Conservation (phyloP, 2,329 filamentous ascomycete genomes). For the Aspergillus hortae region DNA sequence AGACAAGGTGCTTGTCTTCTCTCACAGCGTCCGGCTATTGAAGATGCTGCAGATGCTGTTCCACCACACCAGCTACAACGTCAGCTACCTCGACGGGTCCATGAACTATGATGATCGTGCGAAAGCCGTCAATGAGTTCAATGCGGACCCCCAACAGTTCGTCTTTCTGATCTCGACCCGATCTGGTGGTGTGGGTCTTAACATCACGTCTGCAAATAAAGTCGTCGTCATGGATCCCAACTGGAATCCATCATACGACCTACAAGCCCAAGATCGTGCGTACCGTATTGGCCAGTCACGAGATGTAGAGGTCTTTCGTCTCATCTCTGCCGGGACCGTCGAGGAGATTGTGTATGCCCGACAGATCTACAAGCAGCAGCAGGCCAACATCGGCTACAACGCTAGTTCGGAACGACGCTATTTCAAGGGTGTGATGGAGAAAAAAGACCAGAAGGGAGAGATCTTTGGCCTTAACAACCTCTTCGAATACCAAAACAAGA, state of each 20-base stretch:
- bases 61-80: constrained; percentile 80
- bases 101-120: constrained; percentile 81
- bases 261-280: constrained; percentile 93
- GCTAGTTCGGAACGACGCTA: constrained; percentile 90
- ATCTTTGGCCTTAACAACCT: constrained; percentile 89
- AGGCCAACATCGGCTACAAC: constrained; percentile 95
- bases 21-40: constrained; percentile 81
- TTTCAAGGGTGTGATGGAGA: constrained; percentile 89
- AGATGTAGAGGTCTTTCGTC: constrained; percentile 91
- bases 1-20: constrained; percentile 94
- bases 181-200: constrained; percentile 88
- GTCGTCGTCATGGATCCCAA: constrained; percentile 96
- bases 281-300: constrained; percentile 92
- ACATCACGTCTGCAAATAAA: constrained; percentile 97
- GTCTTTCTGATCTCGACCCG: constrained; percentile 94
- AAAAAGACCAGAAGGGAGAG: constrained; percentile 78
- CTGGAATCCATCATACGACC: constrained; percentile 93
- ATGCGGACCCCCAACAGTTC: constrained; percentile 79
- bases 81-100: constrained; percentile 84
- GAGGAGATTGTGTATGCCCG: constrained; percentile 96
- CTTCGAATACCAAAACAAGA: constrained; percentile 75
- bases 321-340: constrained; percentile 86
- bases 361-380: constrained; percentile 98
- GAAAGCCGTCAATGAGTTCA: constrained; percentile 83
- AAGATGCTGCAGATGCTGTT: constrained; percentile 83